Evolutionary conservation across 805 yeast species (phyloP).

Genomic region (Teunomyces stri): DNA sequence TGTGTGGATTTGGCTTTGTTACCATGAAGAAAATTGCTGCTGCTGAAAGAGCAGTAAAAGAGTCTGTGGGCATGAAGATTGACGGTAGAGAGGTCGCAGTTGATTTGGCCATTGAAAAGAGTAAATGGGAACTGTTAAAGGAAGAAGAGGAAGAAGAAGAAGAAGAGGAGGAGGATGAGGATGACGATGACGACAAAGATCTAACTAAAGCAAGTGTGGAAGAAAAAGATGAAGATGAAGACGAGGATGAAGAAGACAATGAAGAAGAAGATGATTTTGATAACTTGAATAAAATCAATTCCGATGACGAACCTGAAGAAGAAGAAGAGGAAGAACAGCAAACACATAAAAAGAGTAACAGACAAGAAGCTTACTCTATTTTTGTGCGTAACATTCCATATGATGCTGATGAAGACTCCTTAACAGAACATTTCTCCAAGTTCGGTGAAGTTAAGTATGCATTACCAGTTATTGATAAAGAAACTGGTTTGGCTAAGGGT

Average conservation of each 20-base stretch:
- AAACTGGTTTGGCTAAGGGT: conserved; percentile 84
- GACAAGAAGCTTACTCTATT: conserved; percentile 66
- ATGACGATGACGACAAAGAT: conserved; percentile 33
- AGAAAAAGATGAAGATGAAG: conserved; percentile 26
- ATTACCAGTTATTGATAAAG: conserved; percentile 84
- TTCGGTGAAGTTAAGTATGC: conserved; percentile 93
- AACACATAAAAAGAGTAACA: conserved; percentile 47
- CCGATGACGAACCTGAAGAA: conserved; percentile 33
- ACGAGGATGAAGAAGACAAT: conserved; percentile 21
- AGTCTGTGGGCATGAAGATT: conserved; percentile 68
- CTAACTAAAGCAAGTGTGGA: conserved; percentile 35
- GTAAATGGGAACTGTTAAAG: conserved; percentile 68
- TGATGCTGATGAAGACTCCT: conserved; percentile 80
- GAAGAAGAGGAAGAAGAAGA: conserved; percentile 37
- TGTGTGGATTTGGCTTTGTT: conserved; percentile 94
- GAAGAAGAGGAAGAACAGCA: conserved; percentile 30
- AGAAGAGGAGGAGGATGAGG: conserved; percentile 38
- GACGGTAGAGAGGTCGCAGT: conserved; percentile 92
- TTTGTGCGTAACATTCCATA: conserved; percentile 94
- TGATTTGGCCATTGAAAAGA: conserved; percentile 87
- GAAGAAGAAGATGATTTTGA: conserved; percentile 30
- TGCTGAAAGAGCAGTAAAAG: conserved; percentile 82
- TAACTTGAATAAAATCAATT: conserved; percentile 30
- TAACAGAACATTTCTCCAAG: conserved; percentile 72
- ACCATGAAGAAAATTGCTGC: conserved; percentile 76